Evolutionary conservation across 441 rosid genomes (phyloP), one percentile per base, ranked within the genome.

Genomic region (Pelargonium exstipulatum): DNA sequence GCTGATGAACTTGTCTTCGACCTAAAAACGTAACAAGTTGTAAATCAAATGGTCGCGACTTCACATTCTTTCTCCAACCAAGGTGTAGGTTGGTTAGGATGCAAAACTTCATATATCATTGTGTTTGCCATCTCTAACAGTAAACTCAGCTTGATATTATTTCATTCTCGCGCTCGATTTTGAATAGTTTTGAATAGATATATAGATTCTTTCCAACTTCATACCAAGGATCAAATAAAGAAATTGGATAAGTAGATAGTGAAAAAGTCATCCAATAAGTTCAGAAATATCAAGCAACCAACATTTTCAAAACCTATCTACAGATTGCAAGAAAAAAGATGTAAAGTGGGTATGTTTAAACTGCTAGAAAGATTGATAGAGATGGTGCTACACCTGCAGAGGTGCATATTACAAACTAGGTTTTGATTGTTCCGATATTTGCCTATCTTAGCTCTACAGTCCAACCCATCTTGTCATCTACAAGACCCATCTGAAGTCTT

Each of bases 401-500:
- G 14, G 37, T 26, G 35, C 20, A 68, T 40, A 64, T 53, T 64
- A 68, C 55, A 71, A 20, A 51, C 64, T 9, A 62, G 49, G 62
- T 7, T 8, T 17, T 43, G 32, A 20, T 35, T 20, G 18, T 43
- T 40, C 18, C 17, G 22, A 57, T 9, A 13, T 10, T 35, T 51
- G 49, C 66, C 75, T 79, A 91, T 63, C 80, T 84, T 67, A 94
- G 78, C 84, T 85, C 85, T 2, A 86, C 46, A 58, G 94, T 91
- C 99, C 99, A 94, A n/a, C 81, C 82, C 99, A 90, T 86, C 73
- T 76, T 81, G 86, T 94, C 96, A 22, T 87, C 92, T 20, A 26
- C 78, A 32, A 88, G 89, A 69, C 97, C 97, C 99, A 94, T 91
- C 82, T 91, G 99, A 48, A 91, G 88, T 70, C 84, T 84, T 46